Conservation (phyloP, 768 basidiomycete species). For the Suillus lakei region DNA sequence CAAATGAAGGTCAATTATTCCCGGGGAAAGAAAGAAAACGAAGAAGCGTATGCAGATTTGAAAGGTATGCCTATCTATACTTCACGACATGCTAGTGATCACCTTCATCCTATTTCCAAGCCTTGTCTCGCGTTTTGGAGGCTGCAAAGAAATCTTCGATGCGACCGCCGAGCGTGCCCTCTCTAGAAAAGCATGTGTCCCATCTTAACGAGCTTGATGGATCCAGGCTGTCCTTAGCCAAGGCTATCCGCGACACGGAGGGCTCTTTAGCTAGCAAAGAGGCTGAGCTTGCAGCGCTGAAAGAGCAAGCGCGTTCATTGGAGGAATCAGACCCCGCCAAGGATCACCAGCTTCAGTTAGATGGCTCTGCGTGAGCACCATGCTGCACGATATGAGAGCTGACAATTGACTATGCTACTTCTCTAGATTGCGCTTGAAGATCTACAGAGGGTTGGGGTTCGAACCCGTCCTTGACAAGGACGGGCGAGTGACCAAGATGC, state of each 20-base stretch:
- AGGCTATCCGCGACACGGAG: constrained; percentile 77
- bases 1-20: constrained; percentile 63
- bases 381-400: background rate
- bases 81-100: background rate
- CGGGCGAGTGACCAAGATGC: constrained; percentile 58
- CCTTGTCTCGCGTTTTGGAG: constrained; percentile 66
- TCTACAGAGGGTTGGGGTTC: constrained; percentile 77
- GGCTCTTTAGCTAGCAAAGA: constrained; percentile 67
- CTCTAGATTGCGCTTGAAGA: constrained; percentile 63
- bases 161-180: constrained; percentile 71
- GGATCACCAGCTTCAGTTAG: constrained; percentile 72
- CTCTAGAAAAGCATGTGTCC: constrained; percentile 62
- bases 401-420: constrained; percentile 11
- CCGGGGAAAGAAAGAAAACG: constrained; percentile 66
- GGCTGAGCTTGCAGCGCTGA: constrained; percentile 68
- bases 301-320: constrained; percentile 61
- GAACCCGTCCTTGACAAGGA: constrained; percentile 63
- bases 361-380: constrained; percentile 63
- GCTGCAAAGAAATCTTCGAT: constrained; percentile 72
- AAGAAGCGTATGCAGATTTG: constrained; percentile 66
- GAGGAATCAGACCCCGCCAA: constrained; percentile 75
- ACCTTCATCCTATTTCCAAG: constrained; percentile 39
- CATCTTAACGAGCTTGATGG: constrained; percentile 69
- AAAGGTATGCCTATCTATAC: constrained; percentile 49
- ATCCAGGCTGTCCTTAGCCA: constrained; percentile 66